Evolutionary conservation across 148 eudicot species (phyloP), one percentile per base, ranked within the genome.

Genomic region (Polygonum maritimum): DNA sequence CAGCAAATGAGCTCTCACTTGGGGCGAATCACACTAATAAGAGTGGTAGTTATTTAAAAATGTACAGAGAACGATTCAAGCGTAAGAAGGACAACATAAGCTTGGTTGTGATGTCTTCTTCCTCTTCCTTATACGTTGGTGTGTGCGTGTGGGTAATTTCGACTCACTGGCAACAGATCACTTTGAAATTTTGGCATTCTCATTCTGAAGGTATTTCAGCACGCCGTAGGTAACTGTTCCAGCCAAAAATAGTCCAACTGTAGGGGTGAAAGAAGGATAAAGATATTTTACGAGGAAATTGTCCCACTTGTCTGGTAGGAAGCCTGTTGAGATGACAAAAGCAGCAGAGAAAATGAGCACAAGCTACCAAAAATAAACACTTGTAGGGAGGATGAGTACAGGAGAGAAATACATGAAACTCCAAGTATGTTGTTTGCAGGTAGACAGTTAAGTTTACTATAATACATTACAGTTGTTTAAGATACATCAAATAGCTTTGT

Each of bases 201-300:
- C 90, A 57, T 89, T 91, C 86, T 91, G 88, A 83, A 89, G 78
- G 85, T 93, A 91, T 83, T 93, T 93, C 48, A 81, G 44, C 75
- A 89, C 91, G 69, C 96, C 94, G 73, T 93, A 89, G 26, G 72
- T 78, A 76, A 88, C 92, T 3, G 94, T 85, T 79, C 92, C 96
- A 54, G 92, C 92, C 54, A 93, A 85, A 75, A 93, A 93, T 67
- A 93, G 79, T 84, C 84, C 83, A 38, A 93, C 98, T 2, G 96
- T 93, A n/a, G 94, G 96, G 22, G 98, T 93, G 79, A 91, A 93
- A 48, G 89, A 77, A 55, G 98, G 98, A 87, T 93, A 91, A 7
- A 93, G 73, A 82, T 82, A 91, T 84, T 93, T 93, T 69, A 91
- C 96, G 57, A 91, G 81, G 45, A 88, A 81, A 47, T 80, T 86